Percentiles rank a stretch among this genome's conserved stretches.
These are phyloP conservation scores for Zanthoxylum bungeanum DNA, from an alignment of 345 rosid species.

Conservation along the genomic window DNA sequence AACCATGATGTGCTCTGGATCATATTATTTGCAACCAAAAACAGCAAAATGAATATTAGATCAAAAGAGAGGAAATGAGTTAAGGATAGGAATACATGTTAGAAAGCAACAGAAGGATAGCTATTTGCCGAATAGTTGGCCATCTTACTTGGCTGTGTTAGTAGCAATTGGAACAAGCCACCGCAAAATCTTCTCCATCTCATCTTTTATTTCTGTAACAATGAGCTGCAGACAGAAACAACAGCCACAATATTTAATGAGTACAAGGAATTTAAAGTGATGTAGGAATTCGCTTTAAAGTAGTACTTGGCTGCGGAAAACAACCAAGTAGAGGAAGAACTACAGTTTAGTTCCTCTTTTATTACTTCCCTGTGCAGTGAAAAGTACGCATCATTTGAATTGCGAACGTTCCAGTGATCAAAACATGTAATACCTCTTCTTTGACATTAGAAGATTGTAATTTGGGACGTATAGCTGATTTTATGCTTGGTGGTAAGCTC, in stretches of 20 bases:
- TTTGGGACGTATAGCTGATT: conserved; percentile 65
- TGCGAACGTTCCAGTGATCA: not conserved
- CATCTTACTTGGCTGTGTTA: conserved; percentile 79
- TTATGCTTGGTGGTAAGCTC: conserved; percentile 71
- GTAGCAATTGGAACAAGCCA: conserved; percentile 95
- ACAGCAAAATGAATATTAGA: conserved; percentile 1
- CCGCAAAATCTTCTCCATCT: conserved; percentile 88
- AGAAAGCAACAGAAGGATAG: not conserved
- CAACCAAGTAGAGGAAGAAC: not conserved
- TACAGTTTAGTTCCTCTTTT: not conserved
- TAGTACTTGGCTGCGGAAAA: not conserved
- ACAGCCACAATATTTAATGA: not conserved
- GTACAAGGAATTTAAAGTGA: not conserved
- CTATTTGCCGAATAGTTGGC: not conserved
- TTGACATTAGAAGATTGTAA: conserved; percentile 54
- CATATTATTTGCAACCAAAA: conserved; percentile 33
- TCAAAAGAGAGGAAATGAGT: not conserved
- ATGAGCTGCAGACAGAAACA: conserved; percentile 53
- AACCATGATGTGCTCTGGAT: conserved; percentile 85
- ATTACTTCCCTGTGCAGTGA: not conserved
- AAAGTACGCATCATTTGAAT: not conserved
- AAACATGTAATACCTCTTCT: conserved; percentile 45
- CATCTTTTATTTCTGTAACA: conserved; percentile 73
- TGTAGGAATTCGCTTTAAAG: not conserved
- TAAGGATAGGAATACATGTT: not conserved